Evolutionary conservation across 768 basidiomycete genomes (phyloP).

Genomic region (Hypholoma sublateritium): DNA sequence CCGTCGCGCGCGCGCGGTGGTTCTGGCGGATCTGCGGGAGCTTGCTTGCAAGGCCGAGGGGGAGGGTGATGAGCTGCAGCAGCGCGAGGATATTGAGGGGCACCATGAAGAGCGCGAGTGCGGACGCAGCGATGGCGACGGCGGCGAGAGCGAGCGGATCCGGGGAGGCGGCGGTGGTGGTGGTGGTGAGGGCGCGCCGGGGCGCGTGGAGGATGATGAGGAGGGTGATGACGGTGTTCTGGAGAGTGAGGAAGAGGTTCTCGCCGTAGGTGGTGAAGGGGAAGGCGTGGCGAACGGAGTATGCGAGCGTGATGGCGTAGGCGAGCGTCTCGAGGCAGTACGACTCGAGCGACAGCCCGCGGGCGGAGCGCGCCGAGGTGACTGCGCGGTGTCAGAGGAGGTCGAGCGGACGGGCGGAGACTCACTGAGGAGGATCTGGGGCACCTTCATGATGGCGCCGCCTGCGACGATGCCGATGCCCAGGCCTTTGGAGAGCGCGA

Average conservation of each 20-base stretch:
- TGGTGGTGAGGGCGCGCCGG: slow-evolving; percentile 32
- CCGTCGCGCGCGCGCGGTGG: slow-evolving; percentile 71
- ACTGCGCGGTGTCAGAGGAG: slow-evolving; percentile 41
- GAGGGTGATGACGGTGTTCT: slow-evolving; percentile 85
- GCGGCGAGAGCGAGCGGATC: slow-evolving; percentile 18
- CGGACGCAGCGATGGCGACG: neutral
- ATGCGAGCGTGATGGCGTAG: slow-evolving; percentile 87
- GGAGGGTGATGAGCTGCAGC: slow-evolving; percentile 85
- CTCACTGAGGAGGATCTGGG: slow-evolving; percentile 84
- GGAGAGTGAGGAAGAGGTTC: slow-evolving; percentile 89
- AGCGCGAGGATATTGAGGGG: slow-evolving; percentile 55
- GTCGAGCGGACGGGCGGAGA: slow-evolving; percentile 1
- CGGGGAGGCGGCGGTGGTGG: slow-evolving; percentile 37
- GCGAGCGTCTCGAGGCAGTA: slow-evolving; percentile 90
- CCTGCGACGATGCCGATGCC: slow-evolving; percentile 92
- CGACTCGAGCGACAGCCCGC: slow-evolving; percentile 83
- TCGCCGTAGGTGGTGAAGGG: slow-evolving; percentile 99
- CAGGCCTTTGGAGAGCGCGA: slow-evolving; percentile 87
- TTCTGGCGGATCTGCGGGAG: slow-evolving; percentile 52
- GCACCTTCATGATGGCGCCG: slow-evolving; percentile 94
- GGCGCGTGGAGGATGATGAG: slow-evolving; percentile 75
- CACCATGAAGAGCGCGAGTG: slow-evolving; percentile 41
- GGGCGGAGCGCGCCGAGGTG: slow-evolving; percentile 69
- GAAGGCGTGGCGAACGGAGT: slow-evolving; percentile 81
- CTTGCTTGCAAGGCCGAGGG: slow-evolving; percentile 89